Evolutionary conservation across 225 moss, liverwort and hornwort species (phyloP).

Genomic region (Ulota crispa): DNA sequence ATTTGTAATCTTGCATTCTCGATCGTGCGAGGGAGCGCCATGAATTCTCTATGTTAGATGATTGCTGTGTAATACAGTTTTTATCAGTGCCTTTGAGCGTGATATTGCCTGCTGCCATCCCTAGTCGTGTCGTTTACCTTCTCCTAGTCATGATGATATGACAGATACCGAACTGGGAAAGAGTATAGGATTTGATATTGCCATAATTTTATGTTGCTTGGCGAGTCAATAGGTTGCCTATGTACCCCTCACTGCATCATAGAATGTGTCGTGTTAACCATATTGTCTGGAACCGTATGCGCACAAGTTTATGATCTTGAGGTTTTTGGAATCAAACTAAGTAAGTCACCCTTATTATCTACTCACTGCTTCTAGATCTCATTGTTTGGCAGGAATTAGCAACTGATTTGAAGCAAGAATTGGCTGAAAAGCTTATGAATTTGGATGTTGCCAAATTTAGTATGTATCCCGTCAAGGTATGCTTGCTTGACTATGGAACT

Average conservation of each 20-base stretch:
- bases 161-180: background rate
- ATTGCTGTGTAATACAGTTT: background rate
- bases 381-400: constrained; percentile 61
- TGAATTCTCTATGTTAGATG: background rate
- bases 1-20: background rate
- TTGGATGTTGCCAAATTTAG: constrained; percentile 73
- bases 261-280: background rate
- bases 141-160: background rate
- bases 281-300: background rate
- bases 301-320: background rate
- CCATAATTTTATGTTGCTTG: background rate
- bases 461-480: constrained; percentile 90
- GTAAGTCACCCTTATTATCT: background rate
- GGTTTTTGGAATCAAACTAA: background rate
- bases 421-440: constrained; percentile 83
- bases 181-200: background rate
- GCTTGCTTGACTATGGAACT: background rate
- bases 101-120: background rate
- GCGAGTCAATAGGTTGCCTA: background rate
- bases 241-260: background rate
- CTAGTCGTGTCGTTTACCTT: background rate
- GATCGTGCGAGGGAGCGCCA: background rate
- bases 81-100: background rate
- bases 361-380: background rate
- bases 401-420: constrained; percentile 73